Evolutionary conservation across 345 rosid species (phyloP).

Genomic region (Rhodomyrtus tomentosa): DNA sequence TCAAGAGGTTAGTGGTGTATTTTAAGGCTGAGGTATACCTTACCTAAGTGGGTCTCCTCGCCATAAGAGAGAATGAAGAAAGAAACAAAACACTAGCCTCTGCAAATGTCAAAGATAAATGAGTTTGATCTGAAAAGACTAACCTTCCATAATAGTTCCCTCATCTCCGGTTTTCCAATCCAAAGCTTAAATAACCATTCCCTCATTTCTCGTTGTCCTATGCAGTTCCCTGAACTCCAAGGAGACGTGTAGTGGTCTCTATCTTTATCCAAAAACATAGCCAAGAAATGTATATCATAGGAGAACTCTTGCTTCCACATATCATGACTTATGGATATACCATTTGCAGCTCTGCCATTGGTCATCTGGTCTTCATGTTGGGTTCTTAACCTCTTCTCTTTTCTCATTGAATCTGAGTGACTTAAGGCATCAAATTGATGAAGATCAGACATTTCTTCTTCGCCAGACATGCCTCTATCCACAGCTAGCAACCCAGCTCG

Average conservation of each 20-base stretch:
- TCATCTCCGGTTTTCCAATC: slow-evolving; percentile 62
- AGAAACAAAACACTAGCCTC: not conserved
- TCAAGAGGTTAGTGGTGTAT: not conserved
- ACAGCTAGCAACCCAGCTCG: slow-evolving; percentile 92
- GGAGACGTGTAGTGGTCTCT: slow-evolving; percentile 82
- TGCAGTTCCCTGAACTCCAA: slow-evolving; percentile 81
- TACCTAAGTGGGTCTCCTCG: not conserved
- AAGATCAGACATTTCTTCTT: slow-evolving; percentile 15
- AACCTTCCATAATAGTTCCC: slow-evolving; percentile 91
- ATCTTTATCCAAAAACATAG: slow-evolving; percentile 61
- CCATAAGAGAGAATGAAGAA: not conserved
- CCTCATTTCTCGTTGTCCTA: slow-evolving; percentile 95
- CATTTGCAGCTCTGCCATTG: slow-evolving; percentile 18
- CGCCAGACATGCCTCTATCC: slow-evolving; percentile 34
- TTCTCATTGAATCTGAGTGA: slow-evolving; percentile 57
- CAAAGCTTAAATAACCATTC: slow-evolving; percentile 84
- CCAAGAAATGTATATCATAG: slow-evolving; percentile 58
- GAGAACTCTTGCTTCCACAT: slow-evolving; percentile 51
- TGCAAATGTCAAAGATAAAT: not conserved
- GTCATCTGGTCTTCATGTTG: slow-evolving; percentile 21
- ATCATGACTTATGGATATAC: slow-evolving; percentile 22
- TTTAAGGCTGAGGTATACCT: not conserved
- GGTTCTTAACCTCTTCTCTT: slow-evolving; percentile 59
- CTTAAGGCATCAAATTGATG: slow-evolving; percentile 23
- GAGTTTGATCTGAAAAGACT: not conserved